Conservation (phyloP, 768 basidiomycete species). For the Gymnopilus dilepis region DNA sequence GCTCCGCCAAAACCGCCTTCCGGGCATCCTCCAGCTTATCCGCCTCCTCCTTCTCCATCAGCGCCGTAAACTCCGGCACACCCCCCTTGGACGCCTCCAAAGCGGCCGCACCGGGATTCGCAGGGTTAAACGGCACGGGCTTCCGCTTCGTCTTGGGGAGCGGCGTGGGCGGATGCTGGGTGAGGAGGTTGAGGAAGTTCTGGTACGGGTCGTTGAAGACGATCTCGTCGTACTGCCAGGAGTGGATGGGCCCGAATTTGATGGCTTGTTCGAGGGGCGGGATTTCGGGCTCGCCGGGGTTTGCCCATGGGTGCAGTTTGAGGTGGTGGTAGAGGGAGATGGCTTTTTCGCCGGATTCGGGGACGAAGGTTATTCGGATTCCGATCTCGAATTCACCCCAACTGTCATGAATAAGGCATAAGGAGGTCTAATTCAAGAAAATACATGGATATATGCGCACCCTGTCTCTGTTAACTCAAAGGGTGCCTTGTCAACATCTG, state of each 20-base stretch:
- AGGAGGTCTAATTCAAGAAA: background rate
- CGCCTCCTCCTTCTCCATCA: constrained; percentile 88
- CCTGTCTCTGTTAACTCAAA: constrained; percentile 97
- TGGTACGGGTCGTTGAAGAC: constrained; percentile 95
- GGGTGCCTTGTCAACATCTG: constrained; percentile 91
- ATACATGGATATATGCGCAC: constrained; percentile 40
- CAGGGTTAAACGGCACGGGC: constrained; percentile 75
- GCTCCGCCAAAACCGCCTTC: constrained; percentile 72
- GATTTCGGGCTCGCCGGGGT: constrained; percentile 65
- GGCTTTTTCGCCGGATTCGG: constrained; percentile 91
- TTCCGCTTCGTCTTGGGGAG: constrained; percentile 67
- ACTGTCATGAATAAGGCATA: constrained; percentile 40
- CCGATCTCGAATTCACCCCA: constrained; percentile 99
- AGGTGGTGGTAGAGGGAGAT: constrained; percentile 90
- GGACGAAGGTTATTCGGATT: constrained; percentile 87
- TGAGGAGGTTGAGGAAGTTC: constrained; percentile 81
- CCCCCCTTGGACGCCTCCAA: constrained; percentile 71
- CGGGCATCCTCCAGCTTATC: constrained; percentile 80
- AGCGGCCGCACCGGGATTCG: constrained; percentile 60
- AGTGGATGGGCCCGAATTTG: constrained; percentile 82
- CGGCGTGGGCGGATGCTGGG: constrained; percentile 81
- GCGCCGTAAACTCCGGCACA: constrained; percentile 81
- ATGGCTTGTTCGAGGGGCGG: constrained; percentile 70
- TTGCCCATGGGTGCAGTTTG: constrained; percentile 91
- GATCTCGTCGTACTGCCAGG: constrained; percentile 99